A percentile compares a stretch with the other conserved stretches of the same genome.
These are phyloP conservation scores for Penicillium atrosanguineum DNA, from an alignment of 495 filamentous ascomycete species.

Conservation along the genomic window DNA sequence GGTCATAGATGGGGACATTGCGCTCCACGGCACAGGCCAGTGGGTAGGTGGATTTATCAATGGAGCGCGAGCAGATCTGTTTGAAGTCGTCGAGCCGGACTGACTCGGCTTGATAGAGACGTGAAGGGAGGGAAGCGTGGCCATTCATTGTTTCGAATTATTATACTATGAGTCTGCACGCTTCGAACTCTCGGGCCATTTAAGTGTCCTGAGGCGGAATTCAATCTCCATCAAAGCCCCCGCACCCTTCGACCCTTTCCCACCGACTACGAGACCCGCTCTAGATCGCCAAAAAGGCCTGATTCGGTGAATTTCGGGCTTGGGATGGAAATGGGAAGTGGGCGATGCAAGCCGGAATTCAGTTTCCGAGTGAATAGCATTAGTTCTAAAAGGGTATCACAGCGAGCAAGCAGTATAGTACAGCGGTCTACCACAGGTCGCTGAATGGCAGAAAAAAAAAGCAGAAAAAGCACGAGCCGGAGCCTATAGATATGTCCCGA, in stretches of 20 bases:
- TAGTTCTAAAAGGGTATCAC: slow-evolving; percentile 31
- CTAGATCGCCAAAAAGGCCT: neutral
- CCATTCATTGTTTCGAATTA: slow-evolving; percentile 8
- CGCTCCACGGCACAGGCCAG: slow-evolving; percentile 35
- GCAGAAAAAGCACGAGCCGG: neutral
- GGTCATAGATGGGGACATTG: slow-evolving; percentile 55
- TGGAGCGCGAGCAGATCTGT: slow-evolving; percentile 38
- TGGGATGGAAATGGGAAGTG: neutral
- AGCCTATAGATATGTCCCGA: neutral
- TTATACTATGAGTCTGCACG: neutral
- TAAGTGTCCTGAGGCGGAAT: slow-evolving; percentile 19
- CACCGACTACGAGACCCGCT: slow-evolving; percentile 8
- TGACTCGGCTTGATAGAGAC: slow-evolving; percentile 23
- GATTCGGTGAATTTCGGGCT: neutral
- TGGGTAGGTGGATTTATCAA: slow-evolving; percentile 37
- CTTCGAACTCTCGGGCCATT: neutral
- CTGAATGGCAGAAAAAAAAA: slow-evolving; percentile 10
- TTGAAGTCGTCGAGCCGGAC: slow-evolving; percentile 38
- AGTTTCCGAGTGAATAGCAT: slow-evolving; percentile 12
- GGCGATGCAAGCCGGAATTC: slow-evolving; percentile 6
- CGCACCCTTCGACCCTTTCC: slow-evolving; percentile 7
- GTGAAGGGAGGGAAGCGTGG: slow-evolving; percentile 13
- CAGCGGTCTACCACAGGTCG: slow-evolving; percentile 27
- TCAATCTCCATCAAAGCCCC: slow-evolving; percentile 18
- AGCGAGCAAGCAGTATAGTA: slow-evolving; percentile 31